These are phyloP conservation scores for Aspergillus luchuensis DNA, from an alignment of 2,329 filamentous ascomycete species.

Conservation along the genomic window DNA sequence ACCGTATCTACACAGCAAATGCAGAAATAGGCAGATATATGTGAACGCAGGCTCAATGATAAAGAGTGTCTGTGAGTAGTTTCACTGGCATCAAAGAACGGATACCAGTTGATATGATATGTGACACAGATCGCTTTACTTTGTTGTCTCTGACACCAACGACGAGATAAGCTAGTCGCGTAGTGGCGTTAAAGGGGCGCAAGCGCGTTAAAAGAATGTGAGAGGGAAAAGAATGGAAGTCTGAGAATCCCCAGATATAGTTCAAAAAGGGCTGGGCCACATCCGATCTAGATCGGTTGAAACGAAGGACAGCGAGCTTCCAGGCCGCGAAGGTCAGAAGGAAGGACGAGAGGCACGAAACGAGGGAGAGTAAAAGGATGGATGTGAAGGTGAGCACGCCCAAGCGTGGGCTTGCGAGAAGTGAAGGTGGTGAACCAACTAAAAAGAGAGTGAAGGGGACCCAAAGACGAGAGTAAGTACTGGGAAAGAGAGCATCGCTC, in stretches of 20 bases:
- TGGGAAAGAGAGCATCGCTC: neutral
- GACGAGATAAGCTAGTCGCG: constrained; percentile 10
- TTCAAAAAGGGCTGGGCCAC: constrained; percentile 17
- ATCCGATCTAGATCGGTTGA: constrained; percentile 28
- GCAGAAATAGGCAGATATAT: constrained; percentile 3
- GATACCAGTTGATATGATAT: neutral
- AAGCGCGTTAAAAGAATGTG: constrained; percentile 28
- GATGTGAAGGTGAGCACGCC: neutral
- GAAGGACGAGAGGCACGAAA: constrained; percentile 14
- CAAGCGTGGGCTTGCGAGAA: neutral
- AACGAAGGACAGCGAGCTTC: constrained; percentile 43
- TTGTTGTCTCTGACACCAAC: neutral
- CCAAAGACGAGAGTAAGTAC: constrained; percentile 9
- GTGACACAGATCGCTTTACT: neutral
- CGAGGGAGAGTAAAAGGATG: neutral
- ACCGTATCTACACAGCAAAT: neutral
- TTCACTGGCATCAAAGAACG: neutral
- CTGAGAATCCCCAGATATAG: constrained; percentile 14
- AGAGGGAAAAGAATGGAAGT: constrained; percentile 23
- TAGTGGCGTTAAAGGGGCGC: constrained; percentile 16
- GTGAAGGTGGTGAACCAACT: constrained; percentile 1
- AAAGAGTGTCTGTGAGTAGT: neutral
- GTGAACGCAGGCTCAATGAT: neutral
- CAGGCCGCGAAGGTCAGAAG: constrained; percentile 27
- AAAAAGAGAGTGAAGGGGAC: constrained; percentile 7